Percentiles rank a stretch among this genome's conserved stretches.
These are phyloP conservation scores for Mortierella sp. DNA, from an alignment of 371 early-diverging fungal genomes.

Conservation along the genomic window DNA sequence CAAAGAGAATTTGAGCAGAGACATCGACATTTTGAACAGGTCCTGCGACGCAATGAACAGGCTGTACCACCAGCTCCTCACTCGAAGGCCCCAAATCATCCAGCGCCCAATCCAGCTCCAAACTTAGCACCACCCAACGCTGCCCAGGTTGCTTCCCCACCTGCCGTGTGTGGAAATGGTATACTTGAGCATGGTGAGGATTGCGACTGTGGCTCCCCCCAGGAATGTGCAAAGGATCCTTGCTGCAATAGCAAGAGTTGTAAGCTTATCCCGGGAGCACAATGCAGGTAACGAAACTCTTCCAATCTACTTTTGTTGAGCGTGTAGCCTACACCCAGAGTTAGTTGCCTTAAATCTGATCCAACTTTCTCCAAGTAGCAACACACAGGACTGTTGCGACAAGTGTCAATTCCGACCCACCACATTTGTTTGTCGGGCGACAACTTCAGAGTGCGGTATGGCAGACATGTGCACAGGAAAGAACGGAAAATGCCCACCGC, in stretches of 20 bases:
- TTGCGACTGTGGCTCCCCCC: conserved; percentile 88
- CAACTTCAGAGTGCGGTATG: conserved; percentile 80
- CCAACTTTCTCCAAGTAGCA: conserved; percentile 62
- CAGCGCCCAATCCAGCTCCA: too few relatives aligned
- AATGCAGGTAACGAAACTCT: conserved; percentile 59
- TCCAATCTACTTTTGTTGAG: background rate
- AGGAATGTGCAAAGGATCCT: conserved; percentile 73
- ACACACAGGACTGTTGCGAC: conserved; percentile 76
- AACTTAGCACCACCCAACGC: too few relatives aligned
- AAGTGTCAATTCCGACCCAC: conserved; percentile 76
- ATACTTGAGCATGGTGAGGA: conserved; percentile 91
- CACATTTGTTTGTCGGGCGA: conserved; percentile 75
- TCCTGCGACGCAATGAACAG: too few relatives aligned
- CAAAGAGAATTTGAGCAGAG: too few relatives aligned
- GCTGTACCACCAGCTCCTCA: too few relatives aligned
- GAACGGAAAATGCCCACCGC: conserved; percentile 32
- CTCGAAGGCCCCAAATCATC: too few relatives aligned
- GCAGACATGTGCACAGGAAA: conserved; percentile 83
- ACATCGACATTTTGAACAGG: too few relatives aligned
- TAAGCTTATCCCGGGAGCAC: conserved; percentile 77
- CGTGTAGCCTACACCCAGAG: background rate
- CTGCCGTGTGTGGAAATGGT: conserved; percentile 91
- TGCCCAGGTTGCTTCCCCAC: background rate
- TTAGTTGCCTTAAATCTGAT: background rate
- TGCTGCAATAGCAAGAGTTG: conserved; percentile 89